These are phyloP conservation scores for Entomortierella beljakovae DNA, from an alignment of 192 early-diverging fungal species.

Conservation along the genomic window DNA sequence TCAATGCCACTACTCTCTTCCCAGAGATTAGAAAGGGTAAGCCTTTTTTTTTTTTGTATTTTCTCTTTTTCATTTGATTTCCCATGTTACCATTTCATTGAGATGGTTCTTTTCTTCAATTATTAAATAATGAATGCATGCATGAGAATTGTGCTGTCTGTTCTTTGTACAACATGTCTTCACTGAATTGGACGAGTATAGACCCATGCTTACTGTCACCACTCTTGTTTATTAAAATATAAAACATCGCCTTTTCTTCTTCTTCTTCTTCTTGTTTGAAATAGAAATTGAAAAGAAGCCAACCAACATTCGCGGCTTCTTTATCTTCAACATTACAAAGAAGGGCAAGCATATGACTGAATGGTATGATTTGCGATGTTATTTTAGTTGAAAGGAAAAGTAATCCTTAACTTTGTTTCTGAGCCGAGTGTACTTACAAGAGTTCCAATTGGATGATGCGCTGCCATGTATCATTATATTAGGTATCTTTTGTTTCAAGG, in stretches of 20 bases:
- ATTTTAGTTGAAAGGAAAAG: not conserved
- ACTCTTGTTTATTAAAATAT: not conserved
- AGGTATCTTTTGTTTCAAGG: slow-evolving; percentile 49
- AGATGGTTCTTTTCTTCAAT: too few species aligned
- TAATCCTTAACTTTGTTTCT: not conserved
- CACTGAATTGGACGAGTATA: too few species aligned
- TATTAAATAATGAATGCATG: too few species aligned
- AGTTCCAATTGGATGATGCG: not conserved
- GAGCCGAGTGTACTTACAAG: slow-evolving; percentile 11
- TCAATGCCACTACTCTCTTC: slow-evolving; percentile 53
- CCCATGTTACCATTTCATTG: too few species aligned
- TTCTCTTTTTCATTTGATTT: not conserved
- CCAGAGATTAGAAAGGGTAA: slow-evolving; percentile 53
- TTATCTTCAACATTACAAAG: slow-evolving; percentile 50
- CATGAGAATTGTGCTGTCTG: too few species aligned
- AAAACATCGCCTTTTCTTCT: not conserved
- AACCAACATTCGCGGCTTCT: slow-evolving; percentile 46
- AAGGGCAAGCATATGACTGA: slow-evolving; percentile 42
- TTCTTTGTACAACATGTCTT: not conserved
- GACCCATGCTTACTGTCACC: too few species aligned
- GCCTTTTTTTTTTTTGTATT: not conserved
- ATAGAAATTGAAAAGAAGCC: slow-evolving; percentile 49
- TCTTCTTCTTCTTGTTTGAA: not conserved
- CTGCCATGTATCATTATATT: not conserved
- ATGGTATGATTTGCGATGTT: slow-evolving; percentile 13